Conservation (phyloP, 345 rosid genomes). For the Hirschfeldia incana region DNA sequence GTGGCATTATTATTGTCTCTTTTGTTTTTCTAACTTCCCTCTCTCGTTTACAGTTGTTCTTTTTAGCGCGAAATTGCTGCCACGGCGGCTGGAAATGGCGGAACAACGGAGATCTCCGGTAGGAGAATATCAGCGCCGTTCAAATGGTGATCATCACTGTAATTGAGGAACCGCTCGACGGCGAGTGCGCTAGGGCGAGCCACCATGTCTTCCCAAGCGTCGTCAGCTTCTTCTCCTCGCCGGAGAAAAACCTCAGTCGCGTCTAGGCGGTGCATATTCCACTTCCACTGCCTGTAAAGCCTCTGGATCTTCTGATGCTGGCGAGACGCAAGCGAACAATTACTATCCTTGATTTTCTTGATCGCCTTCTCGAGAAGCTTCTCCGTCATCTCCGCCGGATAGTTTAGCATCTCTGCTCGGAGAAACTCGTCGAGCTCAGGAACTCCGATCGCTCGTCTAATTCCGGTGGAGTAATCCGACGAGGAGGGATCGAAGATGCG, state of each 20-base stretch:
- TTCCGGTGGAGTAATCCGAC: constrained; percentile 56
- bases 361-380: constrained; percentile 53
- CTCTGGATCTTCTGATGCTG: constrained; percentile 64
- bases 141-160: constrained; percentile 34
- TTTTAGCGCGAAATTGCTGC: no score
- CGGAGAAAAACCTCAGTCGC: constrained; percentile 69
- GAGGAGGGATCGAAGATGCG: constrained; percentile 49
- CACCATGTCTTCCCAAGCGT: constrained; percentile 67
- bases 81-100: no score
- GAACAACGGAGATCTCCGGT: constrained; percentile 34
- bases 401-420: constrained; percentile 34
- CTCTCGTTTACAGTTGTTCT: no score
- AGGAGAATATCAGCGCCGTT: constrained; percentile 32
- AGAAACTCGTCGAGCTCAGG: constrained; percentile 73
- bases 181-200: constrained; percentile 54
- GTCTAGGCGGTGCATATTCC: constrained; percentile 78
- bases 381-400: constrained; percentile 33
- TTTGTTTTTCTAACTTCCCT: no score
- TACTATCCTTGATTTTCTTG: constrained; percentile 62
- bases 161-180: constrained; percentile 52
- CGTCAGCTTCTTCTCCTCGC: constrained; percentile 56
- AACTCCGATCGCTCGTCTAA: constrained; percentile 77
- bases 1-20: no score
- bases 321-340: constrained; percentile 49
- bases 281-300: constrained; percentile 50